Base-by-base conservation (phyloP, 2,329 filamentous ascomycete species). In the Fusarium zealandicum region DNA sequence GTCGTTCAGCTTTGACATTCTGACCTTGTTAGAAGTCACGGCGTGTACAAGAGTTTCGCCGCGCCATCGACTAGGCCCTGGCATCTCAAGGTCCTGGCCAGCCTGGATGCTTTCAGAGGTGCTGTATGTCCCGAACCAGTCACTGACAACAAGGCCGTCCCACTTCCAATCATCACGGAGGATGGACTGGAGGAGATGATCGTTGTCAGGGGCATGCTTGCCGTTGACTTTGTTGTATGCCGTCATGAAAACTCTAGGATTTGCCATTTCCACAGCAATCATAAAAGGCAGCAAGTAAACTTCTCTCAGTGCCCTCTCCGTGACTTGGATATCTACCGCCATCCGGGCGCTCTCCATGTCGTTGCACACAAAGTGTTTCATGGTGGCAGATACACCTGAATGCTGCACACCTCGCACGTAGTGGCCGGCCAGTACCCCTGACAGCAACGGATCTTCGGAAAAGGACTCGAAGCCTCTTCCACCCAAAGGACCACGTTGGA, bases 401-500 rank as follows among this genome's bases (percentile, higher is more conserved):
- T 35, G 18, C 7, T 57, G 54, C 11, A 57, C 27, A 12, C 27
- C 27, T 30, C 71, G 73, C 32, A 76, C 71, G 35, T 75, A 71
- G 39, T 72, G 68, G 14, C 73, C 74, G 13, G 76, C 76, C 31
- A 76, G 65, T 25, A 74, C 64, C 12, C 77, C 76, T 27, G 76
- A 71, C 2, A 78, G 64, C 13, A 78, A 64, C n/a, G 76, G 76
- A 51, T 79, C 77, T 54, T 79, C 74, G 20, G 71, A 73, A 38
- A 77, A 69, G 43, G 72, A 75, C 60, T 79, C 77, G 49, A 78
- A 78, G 27, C 75, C 75, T 43, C 76, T 65, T n/a, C 76, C 76
- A 5, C 71, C 76, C 6, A 77, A 68, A 0, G 76, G 76, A 5
- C 72, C 73, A 8, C 76, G 69, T 36, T 78, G 76, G 37, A 78